Base-by-base conservation (phyloP, 805 yeast species). In the Sungouiozyma ichnusensis region DNA sequence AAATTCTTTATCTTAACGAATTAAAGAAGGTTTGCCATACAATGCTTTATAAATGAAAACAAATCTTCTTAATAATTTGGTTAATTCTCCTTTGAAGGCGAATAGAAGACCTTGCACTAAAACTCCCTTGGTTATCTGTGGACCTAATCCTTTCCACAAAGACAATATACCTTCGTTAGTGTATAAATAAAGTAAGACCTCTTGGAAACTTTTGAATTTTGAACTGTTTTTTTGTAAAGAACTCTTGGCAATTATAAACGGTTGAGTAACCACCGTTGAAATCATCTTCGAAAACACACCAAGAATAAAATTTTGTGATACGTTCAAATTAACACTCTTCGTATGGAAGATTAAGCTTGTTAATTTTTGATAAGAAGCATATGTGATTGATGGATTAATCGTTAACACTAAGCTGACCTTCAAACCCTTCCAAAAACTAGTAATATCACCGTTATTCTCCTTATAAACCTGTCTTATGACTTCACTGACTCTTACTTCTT, bases 351-450 rank as follows among this genome's bases (percentile, higher is more conserved):
- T 54, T 2, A 74, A 50, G 36, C 67, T 67, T 55, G 74, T 78
- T 50, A 85, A 68, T 49, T 85, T 72, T 57, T 82, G 87, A 59
- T 75, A 81, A 3, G 86, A 70, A 6, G 94, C 90, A 56, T 85
- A 85, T 2, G 95, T 85, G 56, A 85, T 85, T 33, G 92, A 79
- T 2, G 95, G 95, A 63, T 85, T 85, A 39, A 81, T 67, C 16
- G 90, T 85, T 39, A 85, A 71, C 9, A 85, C 81, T 53, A 85
- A 61, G 6, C 85, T 77, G 6, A 86, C 94, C 59, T 85, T 81
- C 44, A 85, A 70, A 0, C 95, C 95, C 49, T 78, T 73, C 94
- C 94, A 85, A 45, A 84, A 73, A 0, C 90, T 90, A 16, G 71
- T 60, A 32, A 77, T 48, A 3, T 92, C 90, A 50, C 82, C 77